Percentiles rank a stretch among this genome's conserved stretches.
These are phyloP conservation scores for Suillus hirtellus DNA, from an alignment of 768 basidiomycete genomes.

Conservation along the genomic window DNA sequence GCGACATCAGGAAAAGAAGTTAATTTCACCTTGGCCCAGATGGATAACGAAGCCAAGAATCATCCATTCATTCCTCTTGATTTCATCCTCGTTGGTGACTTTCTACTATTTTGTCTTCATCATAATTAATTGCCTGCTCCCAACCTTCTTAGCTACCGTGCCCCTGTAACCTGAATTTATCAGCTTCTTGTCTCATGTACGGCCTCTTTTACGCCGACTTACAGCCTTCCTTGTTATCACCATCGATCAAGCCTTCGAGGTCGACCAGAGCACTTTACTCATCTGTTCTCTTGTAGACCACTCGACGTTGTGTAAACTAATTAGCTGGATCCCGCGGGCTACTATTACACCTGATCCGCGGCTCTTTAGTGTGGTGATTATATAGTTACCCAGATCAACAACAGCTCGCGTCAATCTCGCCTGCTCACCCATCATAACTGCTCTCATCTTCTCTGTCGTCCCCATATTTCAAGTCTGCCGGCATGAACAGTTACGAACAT, in stretches of 20 bases:
- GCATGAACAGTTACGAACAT: constrained; percentile 2
- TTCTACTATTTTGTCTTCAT: background rate
- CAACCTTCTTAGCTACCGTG: background rate
- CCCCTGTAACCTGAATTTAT: constrained; percentile 6
- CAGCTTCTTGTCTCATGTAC: background rate
- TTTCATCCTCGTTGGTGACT: background rate
- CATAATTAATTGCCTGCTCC: background rate
- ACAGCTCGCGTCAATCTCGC: background rate
- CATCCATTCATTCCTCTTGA: background rate
- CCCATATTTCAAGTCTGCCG: background rate
- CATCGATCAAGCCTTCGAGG: background rate
- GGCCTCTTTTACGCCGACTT: background rate
- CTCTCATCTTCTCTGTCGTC: background rate
- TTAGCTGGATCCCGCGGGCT: background rate
- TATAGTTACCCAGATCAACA: background rate
- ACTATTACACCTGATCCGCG: constrained; percentile 1
- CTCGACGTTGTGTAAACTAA: background rate
- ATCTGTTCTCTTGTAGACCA: constrained; percentile 4
- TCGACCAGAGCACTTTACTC: background rate
- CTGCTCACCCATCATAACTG: background rate
- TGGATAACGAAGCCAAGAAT: constrained; percentile 4
- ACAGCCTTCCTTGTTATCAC: constrained; percentile 6
- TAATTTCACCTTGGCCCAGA: background rate
- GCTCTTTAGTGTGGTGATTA: background rate
- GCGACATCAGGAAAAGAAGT: background rate